A percentile compares a stretch with the other conserved stretches of the same genome.
Evolutionary conservation across 2,329 filamentous ascomycete genomes (phyloP).

Genomic region (Tetracladium maxilliforme): DNA sequence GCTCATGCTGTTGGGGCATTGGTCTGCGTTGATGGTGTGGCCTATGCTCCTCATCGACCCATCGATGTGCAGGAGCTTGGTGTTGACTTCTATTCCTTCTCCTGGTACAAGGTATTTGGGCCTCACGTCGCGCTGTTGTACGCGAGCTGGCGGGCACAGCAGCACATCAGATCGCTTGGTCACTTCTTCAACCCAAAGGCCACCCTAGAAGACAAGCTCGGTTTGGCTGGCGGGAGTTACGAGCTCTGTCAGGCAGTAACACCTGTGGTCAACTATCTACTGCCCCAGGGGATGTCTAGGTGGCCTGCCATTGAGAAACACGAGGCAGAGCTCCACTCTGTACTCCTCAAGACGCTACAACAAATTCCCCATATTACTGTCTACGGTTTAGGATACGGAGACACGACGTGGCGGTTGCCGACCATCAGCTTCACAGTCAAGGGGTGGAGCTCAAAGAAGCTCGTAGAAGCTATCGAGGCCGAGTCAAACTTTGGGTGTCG

Average conservation of each 20-base stretch:
- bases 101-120: slow-evolving; percentile 69
- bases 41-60: slow-evolving; percentile 57
- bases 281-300: slow-evolving; percentile 15
- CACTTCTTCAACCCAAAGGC: slow-evolving; percentile 53
- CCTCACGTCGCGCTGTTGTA: slow-evolving; percentile 63
- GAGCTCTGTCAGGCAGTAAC: slow-evolving; percentile 53
- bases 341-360: slow-evolving; percentile 43
- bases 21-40: slow-evolving; percentile 62
- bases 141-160: slow-evolving; percentile 39
- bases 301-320: slow-evolving; percentile 41
- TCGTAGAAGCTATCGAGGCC: slow-evolving; percentile 48
- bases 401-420: slow-evolving; percentile 36
- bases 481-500: slow-evolving; percentile 44
- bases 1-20: slow-evolving; percentile 40
- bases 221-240: slow-evolving; percentile 54
- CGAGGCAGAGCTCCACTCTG: slow-evolving; percentile 42
- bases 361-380: slow-evolving; percentile 36
- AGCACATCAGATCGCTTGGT: slow-evolving; percentile 37
- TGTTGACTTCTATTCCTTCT: slow-evolving; percentile 66
- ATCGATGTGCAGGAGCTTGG: slow-evolving; percentile 54
- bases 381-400: slow-evolving; percentile 36
- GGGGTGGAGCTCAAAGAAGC: slow-evolving; percentile 35
- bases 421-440: slow-evolving; percentile 53
- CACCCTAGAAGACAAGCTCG: slow-evolving; percentile 52
- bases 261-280: slow-evolving; percentile 45